These are phyloP conservation scores for Beauveria brongniartii DNA, from an alignment of 2,329 filamentous ascomycete genomes.

Conservation along the genomic window DNA sequence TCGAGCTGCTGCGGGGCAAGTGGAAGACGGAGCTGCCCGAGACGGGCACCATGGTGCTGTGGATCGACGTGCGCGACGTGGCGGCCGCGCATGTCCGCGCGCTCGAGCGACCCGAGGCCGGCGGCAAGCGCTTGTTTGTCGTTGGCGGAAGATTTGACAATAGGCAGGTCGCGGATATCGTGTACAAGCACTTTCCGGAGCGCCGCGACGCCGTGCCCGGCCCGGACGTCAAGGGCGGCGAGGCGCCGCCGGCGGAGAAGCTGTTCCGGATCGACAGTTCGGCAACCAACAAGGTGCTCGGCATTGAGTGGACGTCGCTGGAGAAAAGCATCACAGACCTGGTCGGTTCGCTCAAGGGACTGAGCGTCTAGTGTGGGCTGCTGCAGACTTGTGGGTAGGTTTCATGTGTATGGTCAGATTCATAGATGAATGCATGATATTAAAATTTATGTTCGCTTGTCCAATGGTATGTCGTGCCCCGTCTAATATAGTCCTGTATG, in stretches of 20 bases:
- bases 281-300: slow-evolving; percentile 50
- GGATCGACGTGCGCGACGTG: slow-evolving; percentile 50
- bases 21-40: slow-evolving; percentile 38
- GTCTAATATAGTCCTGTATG: slow-evolving; percentile 1
- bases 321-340: slow-evolving; percentile 57
- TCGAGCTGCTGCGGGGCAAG: slow-evolving; percentile 39
- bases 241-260: slow-evolving; percentile 28
- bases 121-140: slow-evolving; percentile 43
- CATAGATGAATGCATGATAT: background rate
- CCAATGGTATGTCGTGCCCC: background rate
- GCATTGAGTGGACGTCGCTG: slow-evolving; percentile 52
- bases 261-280: slow-evolving; percentile 50
- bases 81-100: slow-evolving; percentile 45
- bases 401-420: background rate
- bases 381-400: background rate
- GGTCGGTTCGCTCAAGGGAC: slow-evolving; percentile 52
- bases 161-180: slow-evolving; percentile 33
- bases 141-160: slow-evolving; percentile 40
- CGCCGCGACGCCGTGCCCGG: slow-evolving; percentile 38
- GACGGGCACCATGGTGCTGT: slow-evolving; percentile 34
- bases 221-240: slow-evolving; percentile 36
- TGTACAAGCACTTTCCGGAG: slow-evolving; percentile 42
- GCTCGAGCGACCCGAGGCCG: slow-evolving; percentile 38
- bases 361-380: slow-evolving; percentile 18
- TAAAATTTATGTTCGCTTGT: background rate